Evolutionary conservation across 2,329 filamentous ascomycete genomes (phyloP).

Genomic region (Xylariomycetidae sp.): DNA sequence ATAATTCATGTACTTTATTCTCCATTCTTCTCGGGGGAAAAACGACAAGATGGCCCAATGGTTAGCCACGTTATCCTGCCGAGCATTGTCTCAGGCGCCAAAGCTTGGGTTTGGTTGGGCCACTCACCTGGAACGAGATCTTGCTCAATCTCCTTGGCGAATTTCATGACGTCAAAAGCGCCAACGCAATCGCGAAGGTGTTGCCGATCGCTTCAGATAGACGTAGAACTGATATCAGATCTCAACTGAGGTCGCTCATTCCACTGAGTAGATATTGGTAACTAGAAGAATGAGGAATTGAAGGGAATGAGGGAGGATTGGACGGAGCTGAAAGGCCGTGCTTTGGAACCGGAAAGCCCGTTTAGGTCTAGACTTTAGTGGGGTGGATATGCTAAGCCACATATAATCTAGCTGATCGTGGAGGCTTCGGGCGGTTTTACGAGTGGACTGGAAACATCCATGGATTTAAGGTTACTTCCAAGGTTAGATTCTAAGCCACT

Average conservation of each 20-base stretch:
- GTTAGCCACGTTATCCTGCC: slow-evolving; percentile 2
- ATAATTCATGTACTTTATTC: slow-evolving; percentile 90
- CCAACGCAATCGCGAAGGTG: background rate
- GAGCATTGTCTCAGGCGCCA: slow-evolving; percentile 1
- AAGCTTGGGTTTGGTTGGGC: slow-evolving; percentile 1
- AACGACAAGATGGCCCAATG: background rate
- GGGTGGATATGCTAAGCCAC: no score
- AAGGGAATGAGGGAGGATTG: no score
- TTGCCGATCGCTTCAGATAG: background rate
- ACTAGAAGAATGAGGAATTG: no score
- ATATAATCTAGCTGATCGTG: no score
- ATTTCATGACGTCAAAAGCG: slow-evolving; percentile 52
- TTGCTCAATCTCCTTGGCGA: slow-evolving; percentile 75
- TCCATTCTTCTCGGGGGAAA: slow-evolving; percentile 64
- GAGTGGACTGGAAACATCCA: no score
- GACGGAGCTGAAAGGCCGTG: no score
- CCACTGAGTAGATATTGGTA: no score
- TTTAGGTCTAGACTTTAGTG: no score
- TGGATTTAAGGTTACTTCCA: no score
- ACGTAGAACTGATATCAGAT: background rate
- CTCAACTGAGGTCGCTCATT: no score
- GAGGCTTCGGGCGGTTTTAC: no score
- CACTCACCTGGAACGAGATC: slow-evolving; percentile 74
- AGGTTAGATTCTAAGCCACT: slow-evolving; percentile 6
- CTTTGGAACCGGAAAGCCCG: no score